Evolutionary conservation across 495 filamentous ascomycete species (phyloP).

Genomic region (Penicillium arizonense): DNA sequence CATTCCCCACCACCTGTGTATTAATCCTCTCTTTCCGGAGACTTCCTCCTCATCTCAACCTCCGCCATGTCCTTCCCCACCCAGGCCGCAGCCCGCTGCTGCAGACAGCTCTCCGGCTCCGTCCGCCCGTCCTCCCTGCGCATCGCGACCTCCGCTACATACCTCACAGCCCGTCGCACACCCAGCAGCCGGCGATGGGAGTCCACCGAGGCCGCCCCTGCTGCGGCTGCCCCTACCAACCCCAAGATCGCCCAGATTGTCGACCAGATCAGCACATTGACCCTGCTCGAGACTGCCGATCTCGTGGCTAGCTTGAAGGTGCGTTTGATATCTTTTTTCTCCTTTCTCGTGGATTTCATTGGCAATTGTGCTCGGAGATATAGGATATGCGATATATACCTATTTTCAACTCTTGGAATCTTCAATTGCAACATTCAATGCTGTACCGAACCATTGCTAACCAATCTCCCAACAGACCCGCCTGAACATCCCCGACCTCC

Average conservation of each 20-base stretch:
- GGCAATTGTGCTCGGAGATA: not conserved
- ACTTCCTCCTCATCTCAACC: slow-evolving; percentile 2
- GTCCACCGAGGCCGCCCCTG: slow-evolving; percentile 56
- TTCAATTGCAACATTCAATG: not conserved
- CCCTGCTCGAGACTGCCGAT: slow-evolving; percentile 93
- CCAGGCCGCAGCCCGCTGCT: slow-evolving; percentile 45
- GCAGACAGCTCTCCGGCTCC: slow-evolving; percentile 45
- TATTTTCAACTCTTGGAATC: not conserved
- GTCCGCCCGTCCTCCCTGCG: slow-evolving; percentile 45
- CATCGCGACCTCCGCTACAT: slow-evolving; percentile 43
- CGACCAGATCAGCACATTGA: slow-evolving; percentile 97
- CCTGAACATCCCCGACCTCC: slow-evolving; percentile 97
- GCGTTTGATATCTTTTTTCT: slow-evolving; percentile 12
- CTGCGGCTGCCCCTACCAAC: slow-evolving; percentile 56
- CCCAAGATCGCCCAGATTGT: slow-evolving; percentile 92
- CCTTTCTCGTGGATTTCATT: too few relatives aligned
- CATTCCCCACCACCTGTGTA: slow-evolving; percentile 11
- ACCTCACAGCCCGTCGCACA: slow-evolving; percentile 41
- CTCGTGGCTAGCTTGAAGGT: slow-evolving; percentile 92
- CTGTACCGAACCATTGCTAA: slow-evolving; percentile 4
- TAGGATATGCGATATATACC: slow-evolving; percentile 3
- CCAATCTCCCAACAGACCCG: slow-evolving; percentile 60
- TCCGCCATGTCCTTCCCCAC: slow-evolving; percentile 43
- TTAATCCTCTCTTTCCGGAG: slow-evolving; percentile 11
- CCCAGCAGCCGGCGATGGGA: slow-evolving; percentile 44